Percentiles rank a stretch among this genome's conserved stretches.
phyloP scores from a whole-genome alignment of 75 land plant genomes.

The Chamaecyparis obtusa region DNA sequence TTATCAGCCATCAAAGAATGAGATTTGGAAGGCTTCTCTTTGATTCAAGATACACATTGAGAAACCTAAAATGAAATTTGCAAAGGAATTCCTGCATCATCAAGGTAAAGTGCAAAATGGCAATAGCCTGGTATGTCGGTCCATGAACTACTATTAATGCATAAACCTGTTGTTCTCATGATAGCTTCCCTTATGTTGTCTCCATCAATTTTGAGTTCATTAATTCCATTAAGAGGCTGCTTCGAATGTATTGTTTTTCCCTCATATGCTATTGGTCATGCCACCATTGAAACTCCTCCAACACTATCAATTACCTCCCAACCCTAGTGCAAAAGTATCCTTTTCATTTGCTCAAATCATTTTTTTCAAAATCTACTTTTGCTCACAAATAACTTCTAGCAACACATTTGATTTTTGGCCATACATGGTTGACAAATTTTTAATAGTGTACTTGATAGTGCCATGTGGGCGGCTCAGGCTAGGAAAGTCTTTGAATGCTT shows the following conservation, averaged over 20 bases:
- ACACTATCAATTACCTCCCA: constrained; percentile 74
- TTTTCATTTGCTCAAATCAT: constrained; percentile 45
- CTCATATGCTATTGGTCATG: constrained; percentile 72
- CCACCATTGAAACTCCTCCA: constrained; percentile 86
- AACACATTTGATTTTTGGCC: constrained; percentile 42
- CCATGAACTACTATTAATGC: constrained; percentile 81
- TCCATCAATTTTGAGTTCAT: constrained; percentile 39
- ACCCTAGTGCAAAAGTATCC: constrained; percentile 70
- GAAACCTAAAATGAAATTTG: constrained; percentile 28
- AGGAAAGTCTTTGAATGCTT: constrained; percentile 59
- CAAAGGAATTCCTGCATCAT: constrained; percentile 58
- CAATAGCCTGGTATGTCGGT: constrained; percentile 80
- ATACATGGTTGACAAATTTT: constrained; percentile 62
- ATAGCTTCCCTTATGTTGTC: constrained; percentile 74
- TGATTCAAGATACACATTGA: constrained; percentile 13
- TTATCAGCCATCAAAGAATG: constrained; percentile 25
- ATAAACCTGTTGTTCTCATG: constrained; percentile 59
- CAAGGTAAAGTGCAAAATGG: constrained; percentile 77
- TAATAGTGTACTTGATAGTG: constrained; percentile 76
- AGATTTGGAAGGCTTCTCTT: neutral
- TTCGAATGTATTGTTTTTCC: constrained; percentile 39
- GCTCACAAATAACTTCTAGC: constrained; percentile 36
- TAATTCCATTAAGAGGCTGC: constrained; percentile 13
- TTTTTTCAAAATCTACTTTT: constrained; percentile 37
- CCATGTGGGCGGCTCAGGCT: constrained; percentile 79